Evolutionary conservation across 2,329 filamentous ascomycete species (phyloP).

Genomic region (Calonectria montana): DNA sequence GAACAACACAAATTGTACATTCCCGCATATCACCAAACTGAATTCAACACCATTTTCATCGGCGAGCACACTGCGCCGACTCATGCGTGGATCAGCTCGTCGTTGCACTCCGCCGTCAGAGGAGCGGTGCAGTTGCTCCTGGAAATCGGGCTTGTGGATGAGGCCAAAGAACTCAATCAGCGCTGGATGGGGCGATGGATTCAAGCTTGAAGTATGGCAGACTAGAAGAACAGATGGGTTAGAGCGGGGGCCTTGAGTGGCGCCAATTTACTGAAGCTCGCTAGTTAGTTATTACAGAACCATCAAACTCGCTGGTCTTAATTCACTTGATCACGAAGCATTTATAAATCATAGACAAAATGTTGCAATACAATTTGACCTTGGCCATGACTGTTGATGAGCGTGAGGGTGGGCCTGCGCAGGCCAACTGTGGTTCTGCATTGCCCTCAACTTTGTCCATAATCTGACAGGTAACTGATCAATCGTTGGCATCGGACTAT

Average conservation of each 20-base stretch:
- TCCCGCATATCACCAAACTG: neutral
- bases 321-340: neutral
- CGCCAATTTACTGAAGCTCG: neutral
- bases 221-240: neutral
- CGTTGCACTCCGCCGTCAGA: neutral
- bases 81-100: neutral
- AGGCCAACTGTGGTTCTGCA: neutral
- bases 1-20: neutral
- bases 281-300: neutral
- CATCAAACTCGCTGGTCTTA: neutral
- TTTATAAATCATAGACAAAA: neutral
- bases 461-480: neutral
- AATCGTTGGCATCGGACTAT: neutral
- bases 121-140: neutral
- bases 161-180: neutral
- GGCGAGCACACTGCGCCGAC: neutral
- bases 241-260: neutral
- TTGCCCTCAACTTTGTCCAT: neutral
- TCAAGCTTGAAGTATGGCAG: neutral
- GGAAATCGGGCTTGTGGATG: neutral
- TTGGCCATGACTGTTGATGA: too few relatives aligned
- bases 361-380: too few relatives aligned
- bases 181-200: constrained; percentile 2
- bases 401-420: neutral
- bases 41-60: neutral